Percentiles rank a stretch among this genome's conserved stretches.
These are phyloP conservation scores for Arabidopsis lyrata DNA, from an alignment of 441 rosid species.

Conservation along the genomic window DNA sequence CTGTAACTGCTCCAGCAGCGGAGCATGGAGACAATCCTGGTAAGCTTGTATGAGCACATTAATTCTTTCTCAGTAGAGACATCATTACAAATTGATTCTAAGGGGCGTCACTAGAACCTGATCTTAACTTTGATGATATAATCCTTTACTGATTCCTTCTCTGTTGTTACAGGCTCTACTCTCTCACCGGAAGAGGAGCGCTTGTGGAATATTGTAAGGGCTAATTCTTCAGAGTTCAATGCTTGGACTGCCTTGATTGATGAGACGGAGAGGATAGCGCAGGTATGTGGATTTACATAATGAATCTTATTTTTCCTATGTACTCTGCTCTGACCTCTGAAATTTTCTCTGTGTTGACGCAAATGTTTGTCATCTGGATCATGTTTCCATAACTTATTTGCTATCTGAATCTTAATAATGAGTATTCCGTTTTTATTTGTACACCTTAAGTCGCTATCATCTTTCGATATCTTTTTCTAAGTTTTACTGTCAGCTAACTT, in stretches of 20 bases:
- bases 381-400: slow-evolving; percentile 2
- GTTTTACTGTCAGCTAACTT: neutral
- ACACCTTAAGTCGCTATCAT: slow-evolving; percentile 4
- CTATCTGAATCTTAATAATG: neutral
- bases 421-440: neutral
- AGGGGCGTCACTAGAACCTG: neutral
- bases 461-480: neutral
- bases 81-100: neutral
- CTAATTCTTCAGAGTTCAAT: slow-evolving; percentile 87
- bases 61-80: no score
- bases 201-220: slow-evolving; percentile 82
- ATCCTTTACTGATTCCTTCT: neutral
- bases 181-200: slow-evolving; percentile 90
- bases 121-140: neutral
- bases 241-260: slow-evolving; percentile 93
- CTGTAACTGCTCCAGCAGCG: slow-evolving; percentile 50
- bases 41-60: slow-evolving; percentile 39
- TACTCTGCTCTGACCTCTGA: slow-evolving; percentile 22
- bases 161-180: slow-evolving; percentile 37
- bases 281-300: slow-evolving; percentile 53
- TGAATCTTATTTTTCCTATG: neutral
- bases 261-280: slow-evolving; percentile 90
- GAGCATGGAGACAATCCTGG: slow-evolving; percentile 66
- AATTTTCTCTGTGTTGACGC: neutral
- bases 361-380: neutral